Conservation (phyloP, 1,139 yeast species). For the Pichia kudriavzevii region DNA sequence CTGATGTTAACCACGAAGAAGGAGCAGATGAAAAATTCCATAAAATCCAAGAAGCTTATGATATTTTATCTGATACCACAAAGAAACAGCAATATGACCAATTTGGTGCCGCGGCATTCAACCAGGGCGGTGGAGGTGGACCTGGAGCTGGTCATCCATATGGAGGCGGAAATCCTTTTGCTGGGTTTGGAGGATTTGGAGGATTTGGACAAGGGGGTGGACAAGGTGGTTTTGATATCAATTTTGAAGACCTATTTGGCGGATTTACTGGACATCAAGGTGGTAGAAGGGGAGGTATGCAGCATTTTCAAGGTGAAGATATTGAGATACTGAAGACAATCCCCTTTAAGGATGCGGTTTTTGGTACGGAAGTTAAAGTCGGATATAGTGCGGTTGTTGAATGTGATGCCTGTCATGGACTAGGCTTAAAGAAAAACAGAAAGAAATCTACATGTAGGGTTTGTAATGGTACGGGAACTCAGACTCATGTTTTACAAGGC, state of each 20-base stretch:
- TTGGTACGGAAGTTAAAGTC: conserved; percentile 64
- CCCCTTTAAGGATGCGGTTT: conserved; percentile 78
- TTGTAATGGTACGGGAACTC: conserved; percentile 92
- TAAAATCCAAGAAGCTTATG: conserved; percentile 90
- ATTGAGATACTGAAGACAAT: conserved; percentile 72
- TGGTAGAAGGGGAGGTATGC: conserved; percentile 37
- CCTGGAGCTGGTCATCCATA: conserved; percentile 41
- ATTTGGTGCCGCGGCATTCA: conserved; percentile 82
- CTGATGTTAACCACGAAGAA: conserved; percentile 88
- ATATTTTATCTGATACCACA: conserved; percentile 76
- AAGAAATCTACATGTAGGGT: conserved; percentile 72
- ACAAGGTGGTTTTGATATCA: conserved; percentile 34
- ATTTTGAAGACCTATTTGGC: conserved; percentile 84
- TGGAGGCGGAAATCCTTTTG: conserved; percentile 32
- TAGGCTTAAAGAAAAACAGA: conserved; percentile 75
- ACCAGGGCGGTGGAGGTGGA: conserved; percentile 32
- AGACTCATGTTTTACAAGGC: conserved; percentile 77
- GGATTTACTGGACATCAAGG: conserved; percentile 29
- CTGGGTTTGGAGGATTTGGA: conserved; percentile 29
- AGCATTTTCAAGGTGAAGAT: conserved; percentile 84
- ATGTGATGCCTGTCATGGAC: conserved; percentile 75
- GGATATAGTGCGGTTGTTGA: conserved; percentile 69
- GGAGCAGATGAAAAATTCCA: conserved; percentile 87
- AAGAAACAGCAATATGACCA: conserved; percentile 89
- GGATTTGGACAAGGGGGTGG: conserved; percentile 25